A percentile compares a stretch with the other conserved stretches of the same genome.
Evolutionary conservation across 31 red algal species (phyloP).

Genomic region (Bonnemaisonia californica): DNA sequence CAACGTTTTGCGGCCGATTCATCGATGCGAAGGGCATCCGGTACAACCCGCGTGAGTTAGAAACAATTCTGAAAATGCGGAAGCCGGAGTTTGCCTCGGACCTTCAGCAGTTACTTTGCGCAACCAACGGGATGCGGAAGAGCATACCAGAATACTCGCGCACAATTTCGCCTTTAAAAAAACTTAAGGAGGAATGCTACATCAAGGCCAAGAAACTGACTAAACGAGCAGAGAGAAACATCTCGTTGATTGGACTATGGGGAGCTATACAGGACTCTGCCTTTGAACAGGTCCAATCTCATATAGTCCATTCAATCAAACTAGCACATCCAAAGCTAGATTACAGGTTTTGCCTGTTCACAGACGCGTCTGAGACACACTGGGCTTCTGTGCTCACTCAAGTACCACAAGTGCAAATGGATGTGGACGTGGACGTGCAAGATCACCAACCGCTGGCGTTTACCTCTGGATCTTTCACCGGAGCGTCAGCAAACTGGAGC

Average conservation of each 20-base stretch:
- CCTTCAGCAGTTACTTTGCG: slow-evolving; percentile 26
- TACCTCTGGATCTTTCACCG: slow-evolving; percentile 32
- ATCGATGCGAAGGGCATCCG: background rate
- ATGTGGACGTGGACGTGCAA: slow-evolving; percentile 21
- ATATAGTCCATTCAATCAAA: background rate
- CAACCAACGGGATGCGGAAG: slow-evolving; percentile 23
- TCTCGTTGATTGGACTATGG: background rate
- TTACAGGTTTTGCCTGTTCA: background rate
- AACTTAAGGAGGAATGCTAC: slow-evolving; percentile 3
- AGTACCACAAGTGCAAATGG: background rate
- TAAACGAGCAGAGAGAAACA: background rate
- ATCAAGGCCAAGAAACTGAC: background rate
- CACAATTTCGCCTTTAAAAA: background rate
- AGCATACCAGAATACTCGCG: slow-evolving; percentile 9
- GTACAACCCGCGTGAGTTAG: slow-evolving; percentile 13
- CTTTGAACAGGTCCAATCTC: background rate
- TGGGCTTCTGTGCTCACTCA: slow-evolving; percentile 27
- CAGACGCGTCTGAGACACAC: slow-evolving; percentile 21
- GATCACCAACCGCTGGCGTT: slow-evolving; percentile 38
- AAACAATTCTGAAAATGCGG: slow-evolving; percentile 14
- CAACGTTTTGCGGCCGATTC: slow-evolving; percentile 18
- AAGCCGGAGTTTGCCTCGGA: background rate
- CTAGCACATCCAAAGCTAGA: background rate
- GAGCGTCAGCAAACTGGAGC: slow-evolving; percentile 6
- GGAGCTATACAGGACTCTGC: background rate